Evolutionary conservation across 1,284 basidiomycete species (phyloP).

Genomic region (Pseudozyma pruni): DNA sequence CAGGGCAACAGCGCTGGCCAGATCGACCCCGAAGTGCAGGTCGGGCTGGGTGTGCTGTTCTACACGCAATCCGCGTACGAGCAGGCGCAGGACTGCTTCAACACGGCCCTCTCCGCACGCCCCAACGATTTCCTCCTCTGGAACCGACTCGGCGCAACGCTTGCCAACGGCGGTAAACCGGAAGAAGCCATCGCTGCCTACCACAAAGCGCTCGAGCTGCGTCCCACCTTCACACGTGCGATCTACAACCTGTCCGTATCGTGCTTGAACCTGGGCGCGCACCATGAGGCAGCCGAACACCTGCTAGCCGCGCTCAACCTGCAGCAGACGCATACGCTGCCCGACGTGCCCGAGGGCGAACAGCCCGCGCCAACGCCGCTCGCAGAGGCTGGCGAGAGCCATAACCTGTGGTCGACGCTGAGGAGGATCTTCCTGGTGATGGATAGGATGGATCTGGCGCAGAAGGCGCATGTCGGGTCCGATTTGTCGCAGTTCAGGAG

Average conservation of each 20-base stretch:
- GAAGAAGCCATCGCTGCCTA: constrained; percentile 97
- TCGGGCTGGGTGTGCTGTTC: constrained; percentile 90
- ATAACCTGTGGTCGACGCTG: constrained; percentile 89
- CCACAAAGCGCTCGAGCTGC: constrained; percentile 87
- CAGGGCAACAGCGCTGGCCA: constrained; percentile 71
- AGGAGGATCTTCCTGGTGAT: constrained; percentile 74
- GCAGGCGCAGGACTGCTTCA: constrained; percentile 88
- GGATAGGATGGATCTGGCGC: constrained; percentile 72
- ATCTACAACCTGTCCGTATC: constrained; percentile 98
- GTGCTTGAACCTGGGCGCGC: constrained; percentile 95
- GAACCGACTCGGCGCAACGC: constrained; percentile 93
- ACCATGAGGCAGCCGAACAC: constrained; percentile 96
- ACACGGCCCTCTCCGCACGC: constrained; percentile 80
- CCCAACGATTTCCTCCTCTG: constrained; percentile 94
- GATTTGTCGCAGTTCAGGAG: constrained; percentile 78
- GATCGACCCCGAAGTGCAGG: constrained; percentile 92
- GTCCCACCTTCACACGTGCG: constrained; percentile 95
- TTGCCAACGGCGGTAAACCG: constrained; percentile 91
- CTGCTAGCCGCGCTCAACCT: constrained; percentile 90
- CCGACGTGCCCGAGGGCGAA: constrained; percentile 59
- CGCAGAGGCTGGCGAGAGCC: constrained; percentile 62
- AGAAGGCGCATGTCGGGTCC: constrained; percentile 70
- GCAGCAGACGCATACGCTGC: constrained; percentile 72
- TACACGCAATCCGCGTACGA: constrained; percentile 85
- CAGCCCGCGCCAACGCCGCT: constrained; percentile 49